Evolutionary conservation across 2,329 filamentous ascomycete species (phyloP).

Genomic region (Aspergillus novoparasiticus): DNA sequence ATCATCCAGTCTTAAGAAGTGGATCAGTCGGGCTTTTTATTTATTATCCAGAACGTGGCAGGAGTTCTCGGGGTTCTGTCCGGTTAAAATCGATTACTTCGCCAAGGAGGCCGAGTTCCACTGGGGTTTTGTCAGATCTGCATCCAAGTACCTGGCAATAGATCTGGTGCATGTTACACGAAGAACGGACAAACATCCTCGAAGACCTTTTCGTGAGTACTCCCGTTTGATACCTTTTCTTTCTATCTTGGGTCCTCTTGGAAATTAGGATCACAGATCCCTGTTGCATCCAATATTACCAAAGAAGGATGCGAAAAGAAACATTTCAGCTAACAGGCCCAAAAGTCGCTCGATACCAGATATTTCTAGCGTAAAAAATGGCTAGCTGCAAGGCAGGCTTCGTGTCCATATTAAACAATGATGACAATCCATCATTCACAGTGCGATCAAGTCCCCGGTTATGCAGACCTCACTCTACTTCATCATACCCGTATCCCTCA

Average conservation of each 20-base stretch:
- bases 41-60: conserved; percentile 11
- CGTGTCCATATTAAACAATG: conserved; percentile 51
- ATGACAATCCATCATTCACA: conserved; percentile 50
- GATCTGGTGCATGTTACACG: conserved; percentile 37
- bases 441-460: conserved; percentile 38
- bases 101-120: conserved; percentile 16
- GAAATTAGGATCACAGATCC: not conserved
- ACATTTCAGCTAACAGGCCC: not conserved
- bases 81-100: conserved; percentile 9
- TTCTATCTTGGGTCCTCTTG: conserved; percentile 4
- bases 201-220: conserved; percentile 21
- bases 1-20: conserved; percentile 1
- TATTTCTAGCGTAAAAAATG: conserved; percentile 27
- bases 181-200: conserved; percentile 37
- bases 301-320: not conserved
- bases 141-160: conserved; percentile 28
- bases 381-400: conserved; percentile 37
- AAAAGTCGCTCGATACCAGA: conserved; percentile 10
- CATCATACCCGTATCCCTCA: conserved; percentile 25
- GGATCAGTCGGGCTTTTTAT: not conserved
- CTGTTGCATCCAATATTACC: not conserved
- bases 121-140: conserved; percentile 24
- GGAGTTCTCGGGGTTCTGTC: conserved; percentile 10
- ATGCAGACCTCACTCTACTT: conserved; percentile 24
- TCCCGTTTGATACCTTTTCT: conserved; percentile 11